Base-by-base conservation (phyloP, 2,329 filamentous ascomycete species). In the Ophiosphaerella narmari region DNA sequence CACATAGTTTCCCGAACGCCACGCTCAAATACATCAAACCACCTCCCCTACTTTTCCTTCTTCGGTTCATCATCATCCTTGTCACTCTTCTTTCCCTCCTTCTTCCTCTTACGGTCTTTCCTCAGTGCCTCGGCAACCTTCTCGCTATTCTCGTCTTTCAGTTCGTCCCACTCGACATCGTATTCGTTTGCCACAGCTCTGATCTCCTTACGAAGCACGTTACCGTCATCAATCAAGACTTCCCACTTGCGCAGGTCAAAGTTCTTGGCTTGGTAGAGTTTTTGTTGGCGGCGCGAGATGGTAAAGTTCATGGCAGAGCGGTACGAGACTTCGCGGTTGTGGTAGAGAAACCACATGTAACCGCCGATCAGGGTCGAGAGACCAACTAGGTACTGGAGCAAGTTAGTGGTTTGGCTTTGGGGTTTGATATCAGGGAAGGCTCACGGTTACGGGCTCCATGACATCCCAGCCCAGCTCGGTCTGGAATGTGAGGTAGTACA, bases 291-390 rank as follows among this genome's bases (percentile, higher is more conserved):
- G 32, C 86, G 82, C 33, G 85, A 90, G 33, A 96, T 88, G 6
- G 92, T 96, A 46, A 95, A 82, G 70, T 95, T 92, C 76, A 96
- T 85, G 24, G 92, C 91, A 2, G 87, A 87, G 60, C 89, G 87
- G 77, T 96, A 96, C 57, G 85, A 90, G 9, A 96, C 86, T 74
- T 96, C 91, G 16, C 89, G 85, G 75, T 92, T 95, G 77, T 96
- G 90, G 74, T 92, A 96, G 11, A 96, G 77, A 71, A 97, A 96
- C 90, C 91, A 97, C 46, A 96, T 79, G 66, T 97, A 97, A 59
- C 91, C 92, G 7, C 87, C 87, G 77, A 96, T 95, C 65, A 96
- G 84, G 11, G 89, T 91, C 0, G 86, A 85, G 57, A 97, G 79
- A n/a, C 91, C 89, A 2, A 89, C 91, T 13, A 96, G 84, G 67